Base-by-base conservation (phyloP, 2,329 filamentous ascomycete species). In the Bipolaris zeicola region DNA sequence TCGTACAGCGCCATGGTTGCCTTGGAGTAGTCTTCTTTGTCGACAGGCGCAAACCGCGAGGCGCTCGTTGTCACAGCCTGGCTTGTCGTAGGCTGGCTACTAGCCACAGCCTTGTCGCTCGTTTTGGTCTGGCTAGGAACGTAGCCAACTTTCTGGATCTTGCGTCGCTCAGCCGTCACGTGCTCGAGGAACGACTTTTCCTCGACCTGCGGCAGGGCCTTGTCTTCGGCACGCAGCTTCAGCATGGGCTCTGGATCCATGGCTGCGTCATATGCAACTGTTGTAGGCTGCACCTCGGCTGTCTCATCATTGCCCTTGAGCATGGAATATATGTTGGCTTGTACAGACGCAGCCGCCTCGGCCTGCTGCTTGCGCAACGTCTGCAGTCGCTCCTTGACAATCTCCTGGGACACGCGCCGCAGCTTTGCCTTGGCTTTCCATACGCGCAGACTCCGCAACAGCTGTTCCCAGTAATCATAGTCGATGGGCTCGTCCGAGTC, bases 381-480 rank as follows among this genome's bases (percentile, higher is more conserved):
- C 43, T 87, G 83, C 47, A 90, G 79, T 31, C 91, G 86, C 64
- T 85, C 88, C 54, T 87, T 85, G 60, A 89, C 84, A 60, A 97
- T 90, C 11, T 86, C 86, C 63, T 91, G 87, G 63, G 89, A 93
- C 14, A 97, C 87, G 60, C 86, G 88, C 64, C 87, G 87, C 50
- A 99, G 79, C 74, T 89, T 92, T 2, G 92, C 92, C 74, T 91
- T 92, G 33, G 95, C 92, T 79, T 98, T 98, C 87, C 91, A 97
- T 1, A 96, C 87, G 6, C 90, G 82, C 61, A 99, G 80, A 71
- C 89, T 96, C 64, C 88, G 88, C 59, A 99, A 81, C 14, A 99
- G 82, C 72, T 96, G 91, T 72, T 96, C 92, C 95, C 95, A 99
- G 75, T 98, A 99, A 77, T 99, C 95, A 2, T 90, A 92, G 76